Base-by-base conservation (phyloP, 1,284 basidiomycete species). In the Agroathelia rolfsii region DNA sequence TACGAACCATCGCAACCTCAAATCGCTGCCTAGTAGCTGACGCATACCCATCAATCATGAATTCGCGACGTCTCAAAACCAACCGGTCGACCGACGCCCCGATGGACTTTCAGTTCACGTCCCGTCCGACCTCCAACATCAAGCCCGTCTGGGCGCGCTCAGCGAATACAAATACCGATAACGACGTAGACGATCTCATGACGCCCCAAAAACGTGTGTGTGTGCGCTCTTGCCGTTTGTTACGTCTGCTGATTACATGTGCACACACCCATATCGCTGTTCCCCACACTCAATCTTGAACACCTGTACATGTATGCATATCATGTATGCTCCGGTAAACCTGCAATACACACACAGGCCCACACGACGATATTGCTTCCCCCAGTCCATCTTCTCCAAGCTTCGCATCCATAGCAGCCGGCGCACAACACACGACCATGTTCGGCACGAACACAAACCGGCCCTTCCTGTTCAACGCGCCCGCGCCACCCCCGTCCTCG, bases 61-160 rank as follows among this genome's bases (percentile, higher is more conserved):
- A 42, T 45, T 47, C 49, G 44, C 59, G 56, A 44, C 48, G 47
- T 38, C 51, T 49, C 30, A 45, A 43, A 13, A 43, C 49, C 25
- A 35, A 56, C 58, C 56, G 68, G 39, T 79, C 79, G n/a, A 82
- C 61, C 32, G 81, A 84, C 47, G 78, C 76, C 5, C 82, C 82
- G 2, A 86, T 86, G 82, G 83, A 86, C 53, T 86, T 74, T 52
- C 70, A 82, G 43, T 78, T 68, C 47, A 77, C 76, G 9, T 64
- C 62, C 32, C 57, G 72, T 15, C 62, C 69, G 2, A 63, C 64
- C 36, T 60, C 56, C 35, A 51, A 53, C 24, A 54, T 62, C 33
- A 71, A 61, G 48, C 72, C 76, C 6, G 69, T 64, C 3, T 83
- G 80, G 79, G 66, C 66, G 19, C 10, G 42, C 4, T 41, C 49